phyloP scores from a whole-genome alignment of 192 early-diverging fungal species.

The Mortierella hygrophila region DNA sequence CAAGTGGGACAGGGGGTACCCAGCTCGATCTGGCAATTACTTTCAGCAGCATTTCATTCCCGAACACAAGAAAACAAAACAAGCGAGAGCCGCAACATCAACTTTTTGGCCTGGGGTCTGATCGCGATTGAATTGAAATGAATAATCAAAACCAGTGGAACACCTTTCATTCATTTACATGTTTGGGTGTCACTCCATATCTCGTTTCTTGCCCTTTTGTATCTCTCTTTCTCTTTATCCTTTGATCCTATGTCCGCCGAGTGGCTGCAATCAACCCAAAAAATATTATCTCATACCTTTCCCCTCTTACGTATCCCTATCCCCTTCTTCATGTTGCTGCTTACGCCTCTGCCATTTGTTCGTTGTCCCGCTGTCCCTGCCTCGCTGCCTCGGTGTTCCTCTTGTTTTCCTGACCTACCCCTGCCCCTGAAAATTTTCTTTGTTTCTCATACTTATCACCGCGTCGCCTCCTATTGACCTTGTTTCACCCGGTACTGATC shows the following conservation, averaged over 20 bases:
- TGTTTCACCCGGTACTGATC: not conserved
- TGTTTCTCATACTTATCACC: not conserved
- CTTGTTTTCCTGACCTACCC: not conserved
- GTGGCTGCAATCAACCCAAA: not conserved
- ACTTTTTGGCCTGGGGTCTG: slow-evolving; percentile 14
- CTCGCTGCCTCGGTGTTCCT: not conserved
- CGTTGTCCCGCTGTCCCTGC: not conserved
- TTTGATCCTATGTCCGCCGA: not conserved
- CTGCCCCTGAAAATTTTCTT: not conserved
- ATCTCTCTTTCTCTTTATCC: not conserved
- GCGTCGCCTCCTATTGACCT: not conserved
- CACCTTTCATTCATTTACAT: not conserved
- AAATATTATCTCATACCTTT: not conserved
- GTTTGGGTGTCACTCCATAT: not conserved
- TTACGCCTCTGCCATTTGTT: not conserved
- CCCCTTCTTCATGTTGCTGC: not conserved
- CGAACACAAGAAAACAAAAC: not conserved
- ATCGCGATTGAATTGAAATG: not conserved
- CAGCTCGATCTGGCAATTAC: not conserved
- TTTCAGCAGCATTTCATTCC: not conserved
- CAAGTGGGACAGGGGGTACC: not conserved
- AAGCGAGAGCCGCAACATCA: not conserved
- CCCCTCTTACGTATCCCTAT: not conserved
- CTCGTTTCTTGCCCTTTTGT: not conserved
- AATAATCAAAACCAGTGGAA: not conserved